Evolutionary conservation across 768 basidiomycete genomes (phyloP).

Genomic region (Dendrothele bispora): DNA sequence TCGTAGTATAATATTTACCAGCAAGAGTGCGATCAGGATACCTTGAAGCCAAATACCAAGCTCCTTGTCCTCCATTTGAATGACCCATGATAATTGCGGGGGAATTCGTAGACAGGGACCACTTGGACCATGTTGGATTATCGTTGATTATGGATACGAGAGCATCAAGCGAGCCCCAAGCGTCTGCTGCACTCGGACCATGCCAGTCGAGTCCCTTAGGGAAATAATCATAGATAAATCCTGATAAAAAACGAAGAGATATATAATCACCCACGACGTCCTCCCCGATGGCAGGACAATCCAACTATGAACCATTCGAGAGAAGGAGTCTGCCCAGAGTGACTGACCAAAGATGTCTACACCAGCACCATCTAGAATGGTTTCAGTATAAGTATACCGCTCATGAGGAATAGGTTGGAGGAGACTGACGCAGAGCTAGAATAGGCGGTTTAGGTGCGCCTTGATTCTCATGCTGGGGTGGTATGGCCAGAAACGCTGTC

Average conservation of each 20-base stretch:
- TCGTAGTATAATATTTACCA: constrained; percentile 33
- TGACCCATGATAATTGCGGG: constrained; percentile 79
- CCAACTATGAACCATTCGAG: constrained; percentile 65
- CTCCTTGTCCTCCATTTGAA: constrained; percentile 91
- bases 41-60: constrained; percentile 76
- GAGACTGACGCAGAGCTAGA: constrained; percentile 60
- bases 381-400: constrained; percentile 1
- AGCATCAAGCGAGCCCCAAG: constrained; percentile 61
- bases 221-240: constrained; percentile 1
- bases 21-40: constrained; percentile 76
- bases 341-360: constrained; percentile 58
- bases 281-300: constrained; percentile 78
- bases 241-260: background rate
- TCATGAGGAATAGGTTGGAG: background rate
- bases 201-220: constrained; percentile 89
- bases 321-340: constrained; percentile 67
- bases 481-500: constrained; percentile 55
- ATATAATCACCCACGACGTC: constrained; percentile 68
- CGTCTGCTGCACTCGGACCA: constrained; percentile 75
- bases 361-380: constrained; percentile 78
- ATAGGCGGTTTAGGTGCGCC: constrained; percentile 44
- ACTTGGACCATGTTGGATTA: constrained; percentile 36
- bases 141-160: constrained; percentile 45
- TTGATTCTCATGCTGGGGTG: constrained; percentile 44
- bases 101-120: constrained; percentile 36